These are phyloP conservation scores for Fusarium kyushuense DNA, from an alignment of 2,329 filamentous ascomycete genomes.

Conservation along the genomic window DNA sequence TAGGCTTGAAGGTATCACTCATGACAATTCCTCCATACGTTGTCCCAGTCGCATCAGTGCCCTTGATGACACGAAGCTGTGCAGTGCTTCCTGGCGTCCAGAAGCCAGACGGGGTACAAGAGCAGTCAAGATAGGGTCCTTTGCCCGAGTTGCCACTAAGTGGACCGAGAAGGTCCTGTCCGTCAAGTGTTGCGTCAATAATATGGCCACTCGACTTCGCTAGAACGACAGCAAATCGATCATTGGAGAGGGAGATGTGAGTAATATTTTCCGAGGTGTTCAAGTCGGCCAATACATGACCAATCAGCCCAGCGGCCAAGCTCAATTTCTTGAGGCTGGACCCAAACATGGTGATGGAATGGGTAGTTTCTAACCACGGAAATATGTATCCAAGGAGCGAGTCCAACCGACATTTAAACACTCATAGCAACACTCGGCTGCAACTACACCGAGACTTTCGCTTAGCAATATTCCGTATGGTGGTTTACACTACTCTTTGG, in stretches of 20 bases:
- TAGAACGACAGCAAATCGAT: constrained; percentile 21
- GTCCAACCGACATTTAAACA: neutral
- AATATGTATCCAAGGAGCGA: neutral
- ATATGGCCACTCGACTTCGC: constrained; percentile 37
- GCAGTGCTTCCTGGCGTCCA: constrained; percentile 68
- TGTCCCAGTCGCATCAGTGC: constrained; percentile 58
- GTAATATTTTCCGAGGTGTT: constrained; percentile 33
- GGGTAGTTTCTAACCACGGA: neutral
- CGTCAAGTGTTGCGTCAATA: constrained; percentile 41
- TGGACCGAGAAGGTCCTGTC: constrained; percentile 62
- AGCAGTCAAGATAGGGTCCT: constrained; percentile 71
- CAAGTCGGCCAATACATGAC: constrained; percentile 11
- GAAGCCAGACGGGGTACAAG: constrained; percentile 67
- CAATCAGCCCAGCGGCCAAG: constrained; percentile 3
- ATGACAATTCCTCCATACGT: constrained; percentile 68
- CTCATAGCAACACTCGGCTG: neutral
- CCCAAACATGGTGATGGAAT: constrained; percentile 1
- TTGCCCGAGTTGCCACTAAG: constrained; percentile 54
- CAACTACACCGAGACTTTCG: constrained; percentile 16
- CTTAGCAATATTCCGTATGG: neutral
- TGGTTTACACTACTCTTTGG: neutral
- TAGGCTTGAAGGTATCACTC: constrained; percentile 67
- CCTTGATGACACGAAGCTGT: constrained; percentile 57
- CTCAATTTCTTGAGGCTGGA: constrained; percentile 1
- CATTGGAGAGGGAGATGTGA: constrained; percentile 37